Percentiles rank a stretch among this genome's conserved stretches.
These are phyloP conservation scores for Calonectria honghensis DNA, from an alignment of 2,329 filamentous ascomycete genomes.

Conservation along the genomic window DNA sequence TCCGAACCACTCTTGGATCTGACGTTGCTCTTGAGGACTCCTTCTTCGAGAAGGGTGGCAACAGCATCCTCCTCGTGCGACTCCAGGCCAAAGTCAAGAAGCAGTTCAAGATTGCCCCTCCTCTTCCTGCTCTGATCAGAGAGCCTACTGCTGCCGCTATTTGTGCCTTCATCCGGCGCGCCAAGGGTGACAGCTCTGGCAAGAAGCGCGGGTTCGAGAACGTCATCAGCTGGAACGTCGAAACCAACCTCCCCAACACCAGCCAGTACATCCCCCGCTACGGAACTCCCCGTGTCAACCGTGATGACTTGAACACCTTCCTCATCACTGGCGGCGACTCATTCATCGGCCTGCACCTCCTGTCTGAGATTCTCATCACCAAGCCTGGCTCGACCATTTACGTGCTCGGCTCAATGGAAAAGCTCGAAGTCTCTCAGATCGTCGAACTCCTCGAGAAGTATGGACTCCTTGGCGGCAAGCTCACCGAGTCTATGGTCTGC, in stretches of 20 bases:
- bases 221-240: conserved; percentile 50
- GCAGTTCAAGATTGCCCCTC: conserved; percentile 52
- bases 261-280: conserved; percentile 51
- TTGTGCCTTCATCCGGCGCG: conserved; percentile 46
- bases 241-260: conserved; percentile 52
- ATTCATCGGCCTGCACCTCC: conserved; percentile 49
- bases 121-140: conserved; percentile 51
- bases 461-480: conserved; percentile 41
- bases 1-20: conserved; percentile 45
- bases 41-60: conserved; percentile 54
- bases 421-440: conserved; percentile 40
- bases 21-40: conserved; percentile 46
- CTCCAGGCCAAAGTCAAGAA: conserved; percentile 54
- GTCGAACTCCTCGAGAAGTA: conserved; percentile 46
- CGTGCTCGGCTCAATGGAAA: conserved; percentile 47
- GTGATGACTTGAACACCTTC: conserved; percentile 43
- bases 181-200: conserved; percentile 44
- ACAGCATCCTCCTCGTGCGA: conserved; percentile 53
- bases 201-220: conserved; percentile 47
- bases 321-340: conserved; percentile 49
- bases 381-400: conserved; percentile 42
- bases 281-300: conserved; percentile 43
- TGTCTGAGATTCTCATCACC: conserved; percentile 46
- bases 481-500: conserved; percentile 39
- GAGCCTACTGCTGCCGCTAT: conserved; percentile 51